A percentile compares a stretch with the other conserved stretches of the same genome.
phyloP scores from a whole-genome alignment of 805 yeast species.

The Wickerhamiella australiensis region DNA sequence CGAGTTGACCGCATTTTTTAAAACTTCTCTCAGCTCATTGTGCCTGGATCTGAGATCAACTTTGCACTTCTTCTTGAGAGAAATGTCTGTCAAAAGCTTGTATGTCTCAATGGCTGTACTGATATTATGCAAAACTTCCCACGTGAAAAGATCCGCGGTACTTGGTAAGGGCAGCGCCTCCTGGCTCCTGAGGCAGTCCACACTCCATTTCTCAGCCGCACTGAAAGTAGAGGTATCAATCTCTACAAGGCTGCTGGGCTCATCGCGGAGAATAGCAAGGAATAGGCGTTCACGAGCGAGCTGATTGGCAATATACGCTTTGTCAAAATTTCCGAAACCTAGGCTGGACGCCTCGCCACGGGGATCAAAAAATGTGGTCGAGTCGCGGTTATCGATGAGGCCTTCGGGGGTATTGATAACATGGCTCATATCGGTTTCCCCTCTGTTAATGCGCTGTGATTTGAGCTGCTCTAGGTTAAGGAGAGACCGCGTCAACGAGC shows the following conservation, averaged over 20 bases:
- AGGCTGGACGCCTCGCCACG: not conserved
- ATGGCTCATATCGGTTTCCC: conserved; percentile 13
- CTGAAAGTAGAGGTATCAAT: conserved; percentile 23
- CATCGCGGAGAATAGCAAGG: conserved; percentile 7
- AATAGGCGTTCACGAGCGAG: conserved; percentile 15
- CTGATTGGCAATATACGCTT: conserved; percentile 13
- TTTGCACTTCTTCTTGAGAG: not conserved
- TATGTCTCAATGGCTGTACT: conserved; percentile 24
- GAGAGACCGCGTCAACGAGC: conserved; percentile 36
- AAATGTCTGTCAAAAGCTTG: conserved; percentile 13
- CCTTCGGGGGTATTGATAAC: conserved; percentile 12
- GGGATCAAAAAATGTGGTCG: conserved; percentile 32
- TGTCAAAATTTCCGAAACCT: conserved; percentile 12
- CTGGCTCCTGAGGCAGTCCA: conserved; percentile 10
- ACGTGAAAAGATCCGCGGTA: conserved; percentile 12
- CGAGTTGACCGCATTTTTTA: not conserved
- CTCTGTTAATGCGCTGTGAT: conserved; percentile 19
- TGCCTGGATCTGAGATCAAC: not conserved
- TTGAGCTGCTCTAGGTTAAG: conserved; percentile 25
- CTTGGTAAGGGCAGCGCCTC: not conserved
- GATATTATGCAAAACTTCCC: conserved; percentile 24
- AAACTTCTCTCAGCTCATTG: not conserved
- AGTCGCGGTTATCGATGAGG: conserved; percentile 48
- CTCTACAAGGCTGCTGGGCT: not conserved
- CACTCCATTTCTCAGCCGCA: conserved; percentile 31